Base-by-base conservation (phyloP, 352 stramenopile species). In the Thalassiosira livingstoniorum region DNA sequence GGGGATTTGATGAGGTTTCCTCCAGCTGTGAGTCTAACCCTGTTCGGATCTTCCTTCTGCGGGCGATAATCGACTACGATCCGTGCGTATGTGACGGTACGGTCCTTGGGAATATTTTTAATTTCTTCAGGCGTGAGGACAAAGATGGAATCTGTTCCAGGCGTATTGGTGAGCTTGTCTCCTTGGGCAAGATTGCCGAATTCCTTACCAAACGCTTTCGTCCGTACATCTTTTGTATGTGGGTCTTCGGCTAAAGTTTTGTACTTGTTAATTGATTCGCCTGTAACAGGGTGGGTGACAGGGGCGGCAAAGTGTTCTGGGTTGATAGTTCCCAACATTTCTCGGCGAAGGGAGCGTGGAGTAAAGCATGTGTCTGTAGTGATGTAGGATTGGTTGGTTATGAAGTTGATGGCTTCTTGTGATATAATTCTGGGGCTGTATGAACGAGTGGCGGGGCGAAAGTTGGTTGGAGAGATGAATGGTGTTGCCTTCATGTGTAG, bases 71-170 rank as follows among this genome's bases (percentile, higher is more conserved):
- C 61, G 23, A 53, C 69, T 0, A 87, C 78, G 23, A 86, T 60
- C 23, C 62, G n/a, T 34, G 29, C 58, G 53, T 89, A 87, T 2
- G 79, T 85, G 31, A 67, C 65, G n/a, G 15, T 70, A 25, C 45
- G 37, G 27, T 54, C 65, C 21, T 27, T 5, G 31, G 70, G 67
- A 25, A 80, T 69, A 34, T 80, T 53, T 5, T 11, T 21, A 11
- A 53, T 61, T 32, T 87, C 63, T 4, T 58, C 53, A 10, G 39
- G 54, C 2, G 25, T 55, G 25, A 82, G 73, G 47, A 82, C 77
- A 7, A 37, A 37, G 15, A 75, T 62, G 15, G 69, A 76, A 27
- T 80, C 43, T 10, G 77, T 78, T 35, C 75, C 75, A 45, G 65
- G 55, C 0, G 57, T 0, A 7, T 35, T 34, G 42, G 42, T 51